These are phyloP conservation scores for Sugiyamaella pinicola DNA, from an alignment of 1,139 yeast genomes.

Conservation along the genomic window DNA sequence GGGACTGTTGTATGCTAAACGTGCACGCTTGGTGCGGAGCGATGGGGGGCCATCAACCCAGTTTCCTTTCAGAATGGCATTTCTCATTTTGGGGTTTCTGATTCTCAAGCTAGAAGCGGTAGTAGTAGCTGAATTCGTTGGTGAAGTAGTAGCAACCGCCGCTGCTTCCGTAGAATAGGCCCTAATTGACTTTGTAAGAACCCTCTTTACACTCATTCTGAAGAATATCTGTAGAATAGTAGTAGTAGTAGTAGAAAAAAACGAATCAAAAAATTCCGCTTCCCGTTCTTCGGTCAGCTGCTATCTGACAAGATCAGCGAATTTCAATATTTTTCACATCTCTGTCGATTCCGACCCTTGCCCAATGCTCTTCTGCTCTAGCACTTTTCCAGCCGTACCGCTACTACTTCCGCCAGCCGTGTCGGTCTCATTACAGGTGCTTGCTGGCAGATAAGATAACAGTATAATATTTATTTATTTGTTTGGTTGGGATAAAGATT, in stretches of 20 bases:
- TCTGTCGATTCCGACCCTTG: slow-evolving; percentile 1
- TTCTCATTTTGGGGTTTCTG: slow-evolving; percentile 37
- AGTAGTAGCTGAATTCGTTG: no score
- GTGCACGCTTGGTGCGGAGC: slow-evolving; percentile 48
- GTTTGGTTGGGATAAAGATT: neutral
- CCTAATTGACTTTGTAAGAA: slow-evolving; percentile 2
- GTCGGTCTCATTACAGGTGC: neutral
- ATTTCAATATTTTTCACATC: slow-evolving; percentile 12
- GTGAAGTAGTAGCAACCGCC: slow-evolving; percentile 1
- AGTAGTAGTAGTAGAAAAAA: no score
- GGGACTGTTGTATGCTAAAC: slow-evolving; percentile 64
- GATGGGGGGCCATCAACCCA: slow-evolving; percentile 52
- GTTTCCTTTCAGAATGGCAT: slow-evolving; percentile 43
- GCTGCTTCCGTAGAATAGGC: slow-evolving; percentile 10
- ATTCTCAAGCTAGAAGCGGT: slow-evolving; percentile 32
- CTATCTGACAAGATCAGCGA: slow-evolving; percentile 1
- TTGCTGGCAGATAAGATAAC: slow-evolving; percentile 9
- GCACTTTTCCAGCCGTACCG: no score
- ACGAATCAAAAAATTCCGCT: no score
- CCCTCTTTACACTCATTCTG: neutral
- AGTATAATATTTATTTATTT: neutral
- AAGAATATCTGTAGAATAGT: no score
- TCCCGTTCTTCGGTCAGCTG: neutral
- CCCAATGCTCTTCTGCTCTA: slow-evolving; percentile 4
- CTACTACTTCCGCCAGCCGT: no score